Conservation (phyloP, 495 filamentous ascomycete species). For the Aspergillus wentii region DNA sequence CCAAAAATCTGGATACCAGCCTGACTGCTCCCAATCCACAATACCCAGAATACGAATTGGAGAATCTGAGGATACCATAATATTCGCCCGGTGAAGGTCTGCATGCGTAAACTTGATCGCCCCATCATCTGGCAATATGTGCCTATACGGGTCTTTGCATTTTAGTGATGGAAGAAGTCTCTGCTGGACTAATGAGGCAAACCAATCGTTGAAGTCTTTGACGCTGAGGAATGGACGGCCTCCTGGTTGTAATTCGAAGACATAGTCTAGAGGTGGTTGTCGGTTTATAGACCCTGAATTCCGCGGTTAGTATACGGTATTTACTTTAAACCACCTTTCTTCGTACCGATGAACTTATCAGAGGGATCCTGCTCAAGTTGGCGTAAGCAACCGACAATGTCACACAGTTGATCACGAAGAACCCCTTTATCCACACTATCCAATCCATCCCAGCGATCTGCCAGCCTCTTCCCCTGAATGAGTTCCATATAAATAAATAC, state of each 20-base stretch:
- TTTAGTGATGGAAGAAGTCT: slow-evolving; percentile 17
- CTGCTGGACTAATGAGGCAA: slow-evolving; percentile 21
- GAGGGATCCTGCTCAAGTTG: slow-evolving; percentile 26
- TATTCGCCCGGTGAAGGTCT: too few relatives aligned
- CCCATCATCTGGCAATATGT: slow-evolving; percentile 31
- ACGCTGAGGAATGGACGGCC: slow-evolving; percentile 34
- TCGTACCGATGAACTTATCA: slow-evolving; percentile 27
- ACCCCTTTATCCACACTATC: slow-evolving; percentile 21
- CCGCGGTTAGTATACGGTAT: not conserved
- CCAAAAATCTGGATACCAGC: too few relatives aligned
- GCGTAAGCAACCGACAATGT: slow-evolving; percentile 21
- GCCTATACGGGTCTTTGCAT: slow-evolving; percentile 32
- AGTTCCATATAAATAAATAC: slow-evolving; percentile 47
- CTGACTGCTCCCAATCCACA: too few relatives aligned
- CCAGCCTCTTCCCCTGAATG: slow-evolving; percentile 31
- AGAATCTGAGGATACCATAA: too few relatives aligned
- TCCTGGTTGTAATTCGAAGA: slow-evolving; percentile 20
- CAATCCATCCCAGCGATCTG: slow-evolving; percentile 30
- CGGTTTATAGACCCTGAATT: slow-evolving; percentile 18
- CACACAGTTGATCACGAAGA: slow-evolving; percentile 30
- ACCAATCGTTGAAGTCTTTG: slow-evolving; percentile 41
- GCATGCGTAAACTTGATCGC: too few relatives aligned
- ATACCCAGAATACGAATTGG: too few relatives aligned
- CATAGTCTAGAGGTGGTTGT: slow-evolving; percentile 22
- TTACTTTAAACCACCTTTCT: not conserved